Base-by-base conservation (phyloP, 495 filamentous ascomycete genomes). In the Penicillium salamii region DNA sequence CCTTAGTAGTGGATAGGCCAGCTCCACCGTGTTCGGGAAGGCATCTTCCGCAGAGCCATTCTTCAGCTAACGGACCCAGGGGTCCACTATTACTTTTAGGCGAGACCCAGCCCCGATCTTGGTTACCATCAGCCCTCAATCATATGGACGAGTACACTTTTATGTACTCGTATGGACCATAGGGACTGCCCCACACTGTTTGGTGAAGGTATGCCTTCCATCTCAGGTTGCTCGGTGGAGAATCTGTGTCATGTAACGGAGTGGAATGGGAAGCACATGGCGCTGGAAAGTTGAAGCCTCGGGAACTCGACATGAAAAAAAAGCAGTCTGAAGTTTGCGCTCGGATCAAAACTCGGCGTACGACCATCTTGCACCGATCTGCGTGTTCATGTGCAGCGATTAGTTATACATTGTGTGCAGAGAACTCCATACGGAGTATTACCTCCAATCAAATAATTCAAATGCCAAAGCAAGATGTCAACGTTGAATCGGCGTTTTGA, bases 1-100 rank as follows among this genome's bases (percentile, higher is more conserved):
- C 40, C 48, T 24, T 46, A 18, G 33, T 6, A 28, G 39, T 52
- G 52, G 52, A 33, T 52, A 48, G 48, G 24, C 34, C 38, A 26
- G 17, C 13, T 33, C 18, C 29, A 17, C 32, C 23, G 28, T 15
- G 35, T 11, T 20, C 17, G 29, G 38, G 42, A 31, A 39, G 23
- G n/a, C 28, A 24, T 38, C 13, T 20, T 42, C 36, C 17, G 23
- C 45, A 36, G 19, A 38, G 20, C 7, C 7, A 19, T 24, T 38
- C 15, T 33, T 34, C 12, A 17, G 5, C 31, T 32, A 40, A 34
- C 15, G 28, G 23, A 23, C 0, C 18, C 24, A n/a, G 41, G n/a
- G 17, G n/a, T 18, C 26, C 23, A 33, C n/a, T 26, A n/a, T n/a
- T n/a, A n/a, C n/a, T n/a, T n/a, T n/a, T n/a, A 19, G 14, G 3